Conservation (phyloP, 768 basidiomycete species). For the Dioszegia hungarica region DNA sequence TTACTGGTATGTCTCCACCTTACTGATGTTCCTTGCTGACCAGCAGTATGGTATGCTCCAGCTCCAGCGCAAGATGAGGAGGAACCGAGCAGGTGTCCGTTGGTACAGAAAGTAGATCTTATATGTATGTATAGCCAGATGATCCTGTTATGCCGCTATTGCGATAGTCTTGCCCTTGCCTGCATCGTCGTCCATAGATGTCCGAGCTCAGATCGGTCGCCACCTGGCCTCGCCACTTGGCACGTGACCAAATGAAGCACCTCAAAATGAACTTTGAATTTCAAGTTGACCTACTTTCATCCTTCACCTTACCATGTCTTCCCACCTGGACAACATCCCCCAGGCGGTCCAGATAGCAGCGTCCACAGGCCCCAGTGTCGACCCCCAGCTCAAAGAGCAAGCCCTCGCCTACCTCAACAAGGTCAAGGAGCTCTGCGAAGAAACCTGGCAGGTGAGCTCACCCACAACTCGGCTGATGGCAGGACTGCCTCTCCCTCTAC, state of each 20-base stretch:
- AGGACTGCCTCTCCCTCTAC: constrained; percentile 49
- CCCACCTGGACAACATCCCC: constrained; percentile 46
- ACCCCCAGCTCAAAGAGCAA: constrained; percentile 65
- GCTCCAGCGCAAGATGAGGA: constrained; percentile 91
- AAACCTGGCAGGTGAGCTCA: constrained; percentile 68
- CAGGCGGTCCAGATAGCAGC: constrained; percentile 80
- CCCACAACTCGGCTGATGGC: neutral
- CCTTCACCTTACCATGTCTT: constrained; percentile 8
- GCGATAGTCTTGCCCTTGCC: too few relatives aligned
- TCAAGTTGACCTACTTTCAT: neutral
- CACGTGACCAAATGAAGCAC: neutral
- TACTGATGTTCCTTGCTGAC: neutral
- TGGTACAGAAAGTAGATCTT: constrained; percentile 58
- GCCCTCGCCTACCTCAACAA: constrained; percentile 76
- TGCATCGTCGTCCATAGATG: too few relatives aligned
- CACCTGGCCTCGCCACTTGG: too few relatives aligned
- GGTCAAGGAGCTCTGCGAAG: constrained; percentile 67
- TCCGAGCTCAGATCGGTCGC: too few relatives aligned
- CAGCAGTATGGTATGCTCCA: constrained; percentile 81
- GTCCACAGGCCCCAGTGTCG: constrained; percentile 55
- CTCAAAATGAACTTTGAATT: neutral
- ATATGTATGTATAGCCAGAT: neutral
- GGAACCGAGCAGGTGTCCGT: constrained; percentile 74
- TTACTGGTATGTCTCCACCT: constrained; percentile 48
- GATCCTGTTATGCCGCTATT: too few relatives aligned